phyloP scores from a whole-genome alignment of 1,284 basidiomycete species.

The Wolfiporia cocos region DNA sequence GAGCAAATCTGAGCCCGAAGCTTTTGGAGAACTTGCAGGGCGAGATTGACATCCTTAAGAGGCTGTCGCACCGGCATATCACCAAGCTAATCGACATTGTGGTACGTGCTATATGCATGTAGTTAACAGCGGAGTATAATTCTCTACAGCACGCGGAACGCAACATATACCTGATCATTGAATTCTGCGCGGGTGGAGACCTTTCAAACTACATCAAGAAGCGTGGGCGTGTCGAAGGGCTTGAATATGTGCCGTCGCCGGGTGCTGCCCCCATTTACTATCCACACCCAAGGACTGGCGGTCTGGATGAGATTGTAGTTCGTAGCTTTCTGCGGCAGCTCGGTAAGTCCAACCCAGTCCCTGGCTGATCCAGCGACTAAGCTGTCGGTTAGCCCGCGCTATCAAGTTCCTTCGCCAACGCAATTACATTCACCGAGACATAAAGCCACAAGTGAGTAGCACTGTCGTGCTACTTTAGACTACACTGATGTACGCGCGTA shows the following conservation, averaged over 20 bases:
- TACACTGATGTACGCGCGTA: constrained; percentile 24
- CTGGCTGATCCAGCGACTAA: constrained; percentile 4
- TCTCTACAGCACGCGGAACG: constrained; percentile 74
- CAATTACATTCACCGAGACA: constrained; percentile 94
- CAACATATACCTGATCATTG: constrained; percentile 98
- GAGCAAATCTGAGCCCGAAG: constrained; percentile 86
- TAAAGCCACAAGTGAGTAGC: constrained; percentile 82
- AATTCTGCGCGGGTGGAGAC: constrained; percentile 94
- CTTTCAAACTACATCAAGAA: constrained; percentile 96
- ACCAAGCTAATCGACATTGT: constrained; percentile 93
- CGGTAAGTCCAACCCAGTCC: constrained; percentile 41
- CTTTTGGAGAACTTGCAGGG: constrained; percentile 95
- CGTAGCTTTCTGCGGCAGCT: constrained; percentile 92
- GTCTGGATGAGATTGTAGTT: constrained; percentile 87
- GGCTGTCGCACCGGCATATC: constrained; percentile 89
- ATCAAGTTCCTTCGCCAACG: constrained; percentile 87
- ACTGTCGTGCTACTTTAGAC: too few relatives aligned
- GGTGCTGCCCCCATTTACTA: constrained; percentile 75
- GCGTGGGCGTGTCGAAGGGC: constrained; percentile 78
- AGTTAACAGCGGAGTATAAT: neutral
- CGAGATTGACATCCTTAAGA: constrained; percentile 96
- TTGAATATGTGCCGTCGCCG: constrained; percentile 71
- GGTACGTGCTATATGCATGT: constrained; percentile 34
- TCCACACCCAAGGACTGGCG: constrained; percentile 87
- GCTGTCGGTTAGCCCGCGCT: constrained; percentile 63